These are phyloP conservation scores for Trametes polyzona DNA, from an alignment of 1,284 basidiomycete species.

Conservation along the genomic window DNA sequence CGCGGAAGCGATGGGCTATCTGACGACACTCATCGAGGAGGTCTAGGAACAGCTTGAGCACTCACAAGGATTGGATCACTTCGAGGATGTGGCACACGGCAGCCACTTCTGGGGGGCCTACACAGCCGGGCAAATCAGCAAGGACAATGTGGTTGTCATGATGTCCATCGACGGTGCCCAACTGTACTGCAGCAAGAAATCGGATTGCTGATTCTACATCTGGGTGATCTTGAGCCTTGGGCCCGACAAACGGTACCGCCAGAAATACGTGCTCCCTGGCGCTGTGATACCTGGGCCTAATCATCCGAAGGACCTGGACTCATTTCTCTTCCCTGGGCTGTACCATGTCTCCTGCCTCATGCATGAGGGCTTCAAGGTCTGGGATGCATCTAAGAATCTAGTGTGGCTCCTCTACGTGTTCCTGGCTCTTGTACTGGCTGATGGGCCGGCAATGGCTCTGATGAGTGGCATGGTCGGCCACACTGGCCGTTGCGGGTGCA, in stretches of 20 bases:
- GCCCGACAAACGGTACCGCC: constrained; percentile 15
- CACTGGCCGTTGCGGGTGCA: not conserved
- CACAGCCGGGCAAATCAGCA: not conserved
- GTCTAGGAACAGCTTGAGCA: not conserved
- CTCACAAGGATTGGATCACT: not conserved
- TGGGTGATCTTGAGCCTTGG: constrained; percentile 25
- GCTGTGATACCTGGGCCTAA: constrained; percentile 31
- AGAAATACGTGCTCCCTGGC: constrained; percentile 28
- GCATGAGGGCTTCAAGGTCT: constrained; percentile 23
- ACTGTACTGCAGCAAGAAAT: constrained; percentile 27
- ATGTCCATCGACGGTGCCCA: constrained; percentile 30
- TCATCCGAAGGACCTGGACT: constrained; percentile 30
- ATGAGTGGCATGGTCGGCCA: not conserved
- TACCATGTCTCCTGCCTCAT: constrained; percentile 27
- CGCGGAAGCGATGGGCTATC: not conserved
- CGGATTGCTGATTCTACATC: constrained; percentile 30
- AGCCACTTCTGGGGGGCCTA: not conserved
- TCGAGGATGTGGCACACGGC: not conserved
- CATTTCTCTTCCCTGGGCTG: constrained; percentile 27
- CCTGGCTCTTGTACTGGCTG: not conserved
- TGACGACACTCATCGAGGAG: not conserved
- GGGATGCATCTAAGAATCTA: constrained; percentile 18
- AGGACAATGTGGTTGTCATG: constrained; percentile 14
- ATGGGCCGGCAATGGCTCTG: not conserved
- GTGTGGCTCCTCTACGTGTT: not conserved